Percentiles rank a stretch among this genome's conserved stretches.
Conservation (phyloP, 1,139 yeast genomes). For the Sugiyamaella xylanicola region DNA sequence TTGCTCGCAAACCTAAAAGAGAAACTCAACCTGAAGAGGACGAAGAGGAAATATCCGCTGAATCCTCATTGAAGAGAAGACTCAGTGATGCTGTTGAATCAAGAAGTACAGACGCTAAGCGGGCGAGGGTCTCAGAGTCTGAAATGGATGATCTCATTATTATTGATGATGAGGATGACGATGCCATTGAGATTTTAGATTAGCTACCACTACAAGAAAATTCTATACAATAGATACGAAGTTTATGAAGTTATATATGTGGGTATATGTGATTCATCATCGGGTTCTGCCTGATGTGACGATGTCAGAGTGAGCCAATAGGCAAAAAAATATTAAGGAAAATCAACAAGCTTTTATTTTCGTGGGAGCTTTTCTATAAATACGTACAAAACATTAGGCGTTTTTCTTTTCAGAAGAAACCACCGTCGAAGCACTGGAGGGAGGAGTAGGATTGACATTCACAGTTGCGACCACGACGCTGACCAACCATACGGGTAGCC, state of each 20-base stretch:
- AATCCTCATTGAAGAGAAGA: conserved; percentile 11
- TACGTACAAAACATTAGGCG: background rate
- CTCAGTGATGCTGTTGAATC: background rate
- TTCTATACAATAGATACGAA: background rate
- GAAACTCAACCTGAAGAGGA: conserved; percentile 12
- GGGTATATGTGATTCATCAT: too few relatives aligned
- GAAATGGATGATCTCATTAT: conserved; percentile 30
- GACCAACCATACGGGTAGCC: conserved; percentile 82
- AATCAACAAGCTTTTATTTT: background rate
- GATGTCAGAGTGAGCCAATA: too few relatives aligned
- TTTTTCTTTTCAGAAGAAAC: conserved; percentile 10
- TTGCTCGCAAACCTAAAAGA: conserved; percentile 26
- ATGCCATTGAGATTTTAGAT: conserved; percentile 34
- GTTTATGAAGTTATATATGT: background rate
- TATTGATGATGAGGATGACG: conserved; percentile 38
- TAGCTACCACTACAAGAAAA: conserved; percentile 16
- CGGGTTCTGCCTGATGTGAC: too few relatives aligned
- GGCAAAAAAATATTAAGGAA: too few relatives aligned
- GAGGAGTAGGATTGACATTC: background rate
- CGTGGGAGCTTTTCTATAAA: background rate
- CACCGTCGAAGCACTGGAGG: conserved; percentile 4
- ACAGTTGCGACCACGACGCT: conserved; percentile 26
- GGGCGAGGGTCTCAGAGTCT: background rate
- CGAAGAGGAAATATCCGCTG: conserved; percentile 18
- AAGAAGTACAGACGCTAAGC: background rate